A percentile compares a stretch with the other conserved stretches of the same genome.
Evolutionary conservation across 768 basidiomycete species (phyloP).

Genomic region (Exidia glandulosa): DNA sequence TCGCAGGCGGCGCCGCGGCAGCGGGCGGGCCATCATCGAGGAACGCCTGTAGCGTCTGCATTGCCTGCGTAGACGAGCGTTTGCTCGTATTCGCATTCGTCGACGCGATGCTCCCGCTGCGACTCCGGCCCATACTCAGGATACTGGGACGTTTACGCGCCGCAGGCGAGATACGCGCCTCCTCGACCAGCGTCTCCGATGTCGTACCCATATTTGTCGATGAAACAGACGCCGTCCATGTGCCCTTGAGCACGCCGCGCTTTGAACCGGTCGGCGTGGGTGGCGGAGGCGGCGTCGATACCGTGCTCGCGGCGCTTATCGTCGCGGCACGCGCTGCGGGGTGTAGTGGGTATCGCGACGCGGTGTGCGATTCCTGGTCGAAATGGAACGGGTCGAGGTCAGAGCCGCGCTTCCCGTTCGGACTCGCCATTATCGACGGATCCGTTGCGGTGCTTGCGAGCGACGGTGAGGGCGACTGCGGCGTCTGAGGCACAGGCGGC

Average conservation of each 20-base stretch:
- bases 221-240: neutral
- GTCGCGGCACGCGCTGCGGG: neutral
- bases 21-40: neutral
- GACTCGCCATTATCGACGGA: neutral
- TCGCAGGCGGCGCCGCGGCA: too few relatives aligned
- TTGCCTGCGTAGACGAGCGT: neutral
- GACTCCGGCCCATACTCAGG: neutral
- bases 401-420: constrained; percentile 3
- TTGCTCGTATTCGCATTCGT: neutral
- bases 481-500: constrained; percentile 17
- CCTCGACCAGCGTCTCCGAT: neutral
- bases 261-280: neutral
- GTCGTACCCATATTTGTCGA: neutral
- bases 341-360: constrained; percentile 45
- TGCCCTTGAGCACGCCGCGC: neutral
- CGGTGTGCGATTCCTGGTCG: constrained; percentile 57
- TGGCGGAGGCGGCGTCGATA: neutral
- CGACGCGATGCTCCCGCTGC: neutral
- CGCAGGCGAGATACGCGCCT: neutral
- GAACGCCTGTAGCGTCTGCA: neutral
- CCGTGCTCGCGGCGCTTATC: neutral
- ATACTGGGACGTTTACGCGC: neutral
- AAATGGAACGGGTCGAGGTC: constrained; percentile 45
- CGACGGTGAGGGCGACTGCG: constrained; percentile 13
- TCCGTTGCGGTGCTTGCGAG: neutral